Conservation (phyloP, 2,329 filamentous ascomycete genomes). For the Colletotrichum sp. region DNA sequence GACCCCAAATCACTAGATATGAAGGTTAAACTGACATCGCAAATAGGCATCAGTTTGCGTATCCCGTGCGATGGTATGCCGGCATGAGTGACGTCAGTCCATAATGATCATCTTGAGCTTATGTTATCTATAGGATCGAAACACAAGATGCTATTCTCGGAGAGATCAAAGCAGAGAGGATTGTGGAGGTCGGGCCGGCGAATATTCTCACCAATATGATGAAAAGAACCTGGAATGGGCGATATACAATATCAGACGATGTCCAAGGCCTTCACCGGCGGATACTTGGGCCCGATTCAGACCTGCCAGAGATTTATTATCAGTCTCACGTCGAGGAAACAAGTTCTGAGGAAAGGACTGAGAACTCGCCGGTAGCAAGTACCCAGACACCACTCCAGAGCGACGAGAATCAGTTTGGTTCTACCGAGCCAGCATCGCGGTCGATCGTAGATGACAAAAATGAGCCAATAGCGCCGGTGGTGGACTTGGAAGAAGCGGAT, state of each 20-base stretch:
- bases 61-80: constrained; percentile 82
- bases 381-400: neutral
- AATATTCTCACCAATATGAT: constrained; percentile 98
- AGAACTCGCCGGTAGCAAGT: neutral
- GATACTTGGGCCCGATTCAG: constrained; percentile 98
- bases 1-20: neutral
- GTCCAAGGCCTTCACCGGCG: constrained; percentile 94
- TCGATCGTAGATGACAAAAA: neutral
- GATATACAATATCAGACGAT: constrained; percentile 97
- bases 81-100: neutral
- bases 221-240: constrained; percentile 89
- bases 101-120: neutral
- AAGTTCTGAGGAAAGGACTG: neutral
- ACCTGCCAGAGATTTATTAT: constrained; percentile 99
- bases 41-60: constrained; percentile 81
- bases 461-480: constrained; percentile 42
- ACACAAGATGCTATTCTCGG: constrained; percentile 99
- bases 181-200: constrained; percentile 95
- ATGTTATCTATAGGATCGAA: constrained; percentile 70
- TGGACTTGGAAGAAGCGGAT: constrained; percentile 82
- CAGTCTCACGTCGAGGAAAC: constrained; percentile 84
- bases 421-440: neutral
- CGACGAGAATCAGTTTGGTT: neutral
- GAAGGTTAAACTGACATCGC: neutral
- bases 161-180: constrained; percentile 92